Evolutionary conservation across 345 rosid genomes (phyloP), one percentile per base, ranked within the genome.

Genomic region (Euphorbia peplus): DNA sequence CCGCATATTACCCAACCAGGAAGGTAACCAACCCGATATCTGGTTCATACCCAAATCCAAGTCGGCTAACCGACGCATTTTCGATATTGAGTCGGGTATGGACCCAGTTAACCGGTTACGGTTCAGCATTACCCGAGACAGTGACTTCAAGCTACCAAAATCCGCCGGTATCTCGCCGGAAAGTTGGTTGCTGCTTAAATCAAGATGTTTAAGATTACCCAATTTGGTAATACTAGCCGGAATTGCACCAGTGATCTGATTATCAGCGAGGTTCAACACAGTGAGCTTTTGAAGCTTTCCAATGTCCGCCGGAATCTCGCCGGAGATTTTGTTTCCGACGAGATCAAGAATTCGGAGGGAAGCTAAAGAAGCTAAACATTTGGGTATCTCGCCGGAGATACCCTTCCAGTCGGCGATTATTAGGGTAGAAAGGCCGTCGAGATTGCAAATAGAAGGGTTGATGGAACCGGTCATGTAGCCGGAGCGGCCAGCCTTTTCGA

Each of bases 371-470:
- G 76, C 72, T 12, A 91, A 30, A 75, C 98, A 93, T 0, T 73
- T 24, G 0, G 98, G 98, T 28, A 93, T 79, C 74, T 78, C 77
- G 2, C 97, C 95, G 56, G 91, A 64, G 73, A 93, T 83, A 9
- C 83, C 98, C 70, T 86, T 93, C 97, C 96, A 90, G 79, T 93
- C 97, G 14, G 98, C 97, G 35, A 89, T 78, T 28, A 81, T 76
- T 32, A 91, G 60, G 48, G 86, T 78, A 67, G 84, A 76, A 57
- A 93, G 89, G 22, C 77, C n/a, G 79, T 85, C 82, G 52, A 93
- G 90, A n/a, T 73, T 61, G 62, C 98, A 90, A 48, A 93, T 69
- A 65, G 96, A 80, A 10, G 95, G 92, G 78, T 76, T 79, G 59
- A 93, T 84, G 8, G 91, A 75, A 13, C 98, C 98, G 66, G 96